A percentile compares a stretch with the other conserved stretches of the same genome.
These are phyloP conservation scores for Lanmaoa pseudosensibilis DNA, from an alignment of 768 basidiomycete genomes.

Conservation along the genomic window DNA sequence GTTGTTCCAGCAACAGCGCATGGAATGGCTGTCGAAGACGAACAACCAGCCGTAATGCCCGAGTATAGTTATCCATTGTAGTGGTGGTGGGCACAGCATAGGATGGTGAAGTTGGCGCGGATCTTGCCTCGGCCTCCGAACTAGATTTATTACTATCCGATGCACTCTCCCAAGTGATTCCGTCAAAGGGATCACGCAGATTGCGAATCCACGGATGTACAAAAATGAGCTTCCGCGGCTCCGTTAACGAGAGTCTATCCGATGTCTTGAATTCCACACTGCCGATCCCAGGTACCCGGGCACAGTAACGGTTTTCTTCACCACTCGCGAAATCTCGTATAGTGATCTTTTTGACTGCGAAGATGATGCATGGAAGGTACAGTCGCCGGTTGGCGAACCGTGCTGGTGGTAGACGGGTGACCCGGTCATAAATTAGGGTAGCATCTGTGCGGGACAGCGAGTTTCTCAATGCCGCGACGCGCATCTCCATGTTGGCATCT, in stretches of 20 bases:
- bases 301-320: too few species aligned
- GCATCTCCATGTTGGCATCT: too few species aligned
- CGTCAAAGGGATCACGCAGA: too few species aligned
- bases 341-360: not conserved
- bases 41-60: too few species aligned
- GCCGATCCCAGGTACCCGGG: too few species aligned
- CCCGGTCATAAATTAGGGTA: not conserved
- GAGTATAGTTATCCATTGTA: too few species aligned
- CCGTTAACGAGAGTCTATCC: too few species aligned
- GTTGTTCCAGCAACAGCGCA: too few species aligned
- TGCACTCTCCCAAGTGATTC: not conserved
- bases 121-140: not conserved
- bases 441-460: not conserved
- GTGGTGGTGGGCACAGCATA: not conserved
- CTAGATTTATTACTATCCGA: not conserved
- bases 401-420: not conserved
- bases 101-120: not conserved
- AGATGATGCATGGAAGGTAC: constrained; percentile 3
- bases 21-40: too few species aligned
- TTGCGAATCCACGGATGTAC: too few species aligned
- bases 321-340: not conserved
- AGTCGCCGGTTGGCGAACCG: constrained; percentile 1
- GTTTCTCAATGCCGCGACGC: not conserved
- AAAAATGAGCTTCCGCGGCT: too few species aligned
- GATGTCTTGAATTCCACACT: not conserved